Base-by-base conservation (phyloP, 2,329 filamentous ascomycete genomes). In the Lecanicillium sp. region DNA sequence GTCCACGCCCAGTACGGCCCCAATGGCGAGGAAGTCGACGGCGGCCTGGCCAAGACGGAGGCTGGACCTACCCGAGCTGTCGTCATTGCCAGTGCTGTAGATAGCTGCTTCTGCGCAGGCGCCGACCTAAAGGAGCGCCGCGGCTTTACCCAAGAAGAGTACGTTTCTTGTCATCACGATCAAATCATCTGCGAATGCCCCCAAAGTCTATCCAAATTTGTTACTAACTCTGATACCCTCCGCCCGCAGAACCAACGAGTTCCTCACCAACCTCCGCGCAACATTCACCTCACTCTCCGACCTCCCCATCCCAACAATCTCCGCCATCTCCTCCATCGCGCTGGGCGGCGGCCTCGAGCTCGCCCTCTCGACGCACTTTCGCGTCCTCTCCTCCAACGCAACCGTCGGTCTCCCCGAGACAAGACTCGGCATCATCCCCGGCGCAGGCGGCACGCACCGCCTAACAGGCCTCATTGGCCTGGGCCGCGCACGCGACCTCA, bases 261-360 rank as follows among this genome's bases (percentile, higher is more conserved):
- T 98, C 68, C 78, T 98, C 25, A 55, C 71, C 32, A 73, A 75
- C 53, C 80, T 98, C 37, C 83, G 90, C 50, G 63, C 63, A 36
- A 94, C 90, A 35, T 80, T 98, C 54, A 68, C 75, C 29, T 68
- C 75, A 30, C 75, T 98, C 43, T 73, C 85, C 19, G 60, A 69
- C 43, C 80, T 98, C 30, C 85, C 83, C 12, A 80, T 96, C 49
- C 92, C 92, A 19, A 94, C 90, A 37, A 90, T 98, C 56, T 81
- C 85, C 4, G 88, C 88, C 41, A 78, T 98, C 45, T 83, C 83
- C 39, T 92, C 85, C 35, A 67, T 85, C 42, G 92, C 92, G 5
- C 81, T 96, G 20, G 92, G 92, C 46, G 92, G 92, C 52, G 92
- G 92, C 33, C 80, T 98, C 47, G 92, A 98, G 64, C 77, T 98